Conservation (phyloP, 2,329 filamentous ascomycete genomes). For the Ophiostoma ips region DNA sequence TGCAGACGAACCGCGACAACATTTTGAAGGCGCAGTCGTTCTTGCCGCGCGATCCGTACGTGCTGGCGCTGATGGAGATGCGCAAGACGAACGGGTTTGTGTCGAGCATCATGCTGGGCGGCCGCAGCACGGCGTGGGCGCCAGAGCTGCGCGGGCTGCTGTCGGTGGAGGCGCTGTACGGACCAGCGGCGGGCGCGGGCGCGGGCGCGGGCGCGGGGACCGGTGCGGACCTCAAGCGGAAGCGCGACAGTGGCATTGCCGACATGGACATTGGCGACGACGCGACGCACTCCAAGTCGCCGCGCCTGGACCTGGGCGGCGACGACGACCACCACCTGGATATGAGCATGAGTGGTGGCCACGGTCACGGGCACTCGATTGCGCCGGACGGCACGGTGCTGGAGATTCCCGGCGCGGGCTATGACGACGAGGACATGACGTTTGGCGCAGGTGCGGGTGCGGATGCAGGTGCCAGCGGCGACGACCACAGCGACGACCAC, state of each 20-base stretch:
- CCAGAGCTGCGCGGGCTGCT: constrained; percentile 85
- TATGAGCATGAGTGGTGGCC: constrained; percentile 26
- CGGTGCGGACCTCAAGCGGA: constrained; percentile 75
- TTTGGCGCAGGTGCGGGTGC: constrained; percentile 18
- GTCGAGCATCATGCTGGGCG: constrained; percentile 70
- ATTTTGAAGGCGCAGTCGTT: constrained; percentile 76
- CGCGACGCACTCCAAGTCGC: constrained; percentile 49
- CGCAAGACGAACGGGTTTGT: constrained; percentile 87
- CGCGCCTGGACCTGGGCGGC: constrained; percentile 54
- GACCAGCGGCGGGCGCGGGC: too few relatives aligned
- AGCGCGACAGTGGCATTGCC: constrained; percentile 76
- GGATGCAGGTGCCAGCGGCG: constrained; percentile 23
- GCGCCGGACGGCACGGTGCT: constrained; percentile 47
- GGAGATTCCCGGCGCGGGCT: constrained; percentile 42
- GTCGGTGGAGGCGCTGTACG: constrained; percentile 63
- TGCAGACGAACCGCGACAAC: constrained; percentile 72
- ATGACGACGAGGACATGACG: constrained; percentile 23
- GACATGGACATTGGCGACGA: constrained; percentile 55
- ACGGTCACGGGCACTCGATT: constrained; percentile 38
- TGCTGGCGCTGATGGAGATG: constrained; percentile 80
- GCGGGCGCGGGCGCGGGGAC: constrained; percentile 22
- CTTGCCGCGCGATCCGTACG: constrained; percentile 71
- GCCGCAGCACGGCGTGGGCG: constrained; percentile 67
- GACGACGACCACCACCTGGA: constrained; percentile 33
- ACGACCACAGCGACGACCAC: constrained; percentile 35